A percentile compares a stretch with the other conserved stretches of the same genome.
Evolutionary conservation across 2,329 filamentous ascomycete genomes (phyloP).

Genomic region (Fusarium brevicatenulatum): DNA sequence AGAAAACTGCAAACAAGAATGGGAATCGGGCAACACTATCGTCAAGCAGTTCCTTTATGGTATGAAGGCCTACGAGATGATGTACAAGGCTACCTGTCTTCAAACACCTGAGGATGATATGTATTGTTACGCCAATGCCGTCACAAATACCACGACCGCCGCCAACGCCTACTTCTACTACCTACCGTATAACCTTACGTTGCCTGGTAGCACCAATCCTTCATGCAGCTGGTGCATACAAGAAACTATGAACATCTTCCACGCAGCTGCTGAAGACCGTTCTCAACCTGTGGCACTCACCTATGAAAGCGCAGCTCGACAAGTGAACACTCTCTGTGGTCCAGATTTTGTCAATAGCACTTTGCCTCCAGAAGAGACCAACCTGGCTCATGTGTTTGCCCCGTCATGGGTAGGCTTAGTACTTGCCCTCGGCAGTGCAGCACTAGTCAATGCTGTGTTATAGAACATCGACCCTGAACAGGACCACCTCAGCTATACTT

Average conservation of each 20-base stretch:
- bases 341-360: conserved; percentile 66
- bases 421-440: conserved; percentile 25
- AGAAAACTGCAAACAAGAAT: conserved; percentile 78
- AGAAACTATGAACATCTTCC: conserved; percentile 84
- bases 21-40: conserved; percentile 70
- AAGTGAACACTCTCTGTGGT: conserved; percentile 76
- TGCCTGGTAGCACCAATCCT: conserved; percentile 75
- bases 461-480: conserved; percentile 15
- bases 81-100: conserved; percentile 86
- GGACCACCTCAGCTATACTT: neutral
- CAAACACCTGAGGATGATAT: conserved; percentile 70
- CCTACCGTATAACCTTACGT: conserved; percentile 77
- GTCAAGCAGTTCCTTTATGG: conserved; percentile 81
- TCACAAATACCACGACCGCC: conserved; percentile 77
- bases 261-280: conserved; percentile 72
- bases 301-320: conserved; percentile 76
- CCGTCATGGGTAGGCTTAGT: conserved; percentile 35
- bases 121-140: conserved; percentile 86
- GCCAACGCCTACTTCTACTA: conserved; percentile 86
- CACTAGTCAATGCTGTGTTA: conserved; percentile 32
- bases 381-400: conserved; percentile 8
- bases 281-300: conserved; percentile 73
- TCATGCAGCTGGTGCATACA: conserved; percentile 80
- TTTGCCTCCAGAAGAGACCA: conserved; percentile 53
- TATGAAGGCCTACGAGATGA: conserved; percentile 77